A percentile compares a stretch with the other conserved stretches of the same genome.
These are phyloP conservation scores for Halophytophthora polymorphica DNA, from an alignment of 352 stramenopile species.

Conservation along the genomic window DNA sequence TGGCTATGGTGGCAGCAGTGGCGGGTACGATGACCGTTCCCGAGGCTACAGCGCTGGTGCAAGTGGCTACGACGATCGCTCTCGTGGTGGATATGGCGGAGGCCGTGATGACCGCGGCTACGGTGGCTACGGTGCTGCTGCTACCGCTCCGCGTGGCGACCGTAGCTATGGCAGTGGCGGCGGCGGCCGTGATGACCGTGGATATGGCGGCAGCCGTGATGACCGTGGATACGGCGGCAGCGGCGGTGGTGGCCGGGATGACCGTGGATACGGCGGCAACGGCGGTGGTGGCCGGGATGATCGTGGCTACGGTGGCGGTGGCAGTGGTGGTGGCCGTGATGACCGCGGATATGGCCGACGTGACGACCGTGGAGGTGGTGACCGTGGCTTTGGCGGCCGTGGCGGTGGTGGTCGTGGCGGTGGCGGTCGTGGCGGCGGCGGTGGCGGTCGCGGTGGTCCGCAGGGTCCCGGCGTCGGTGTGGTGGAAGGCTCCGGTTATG, in stretches of 20 bases:
- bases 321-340: conserved; percentile 6
- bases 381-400: conserved; percentile 7
- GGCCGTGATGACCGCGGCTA: conserved; percentile 16
- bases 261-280: conserved; percentile 18
- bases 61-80: conserved; percentile 17
- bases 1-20: conserved; percentile 10
- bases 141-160: conserved; percentile 1
- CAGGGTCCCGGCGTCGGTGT: conserved; percentile 31
- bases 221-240: not conserved
- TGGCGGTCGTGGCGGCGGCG: conserved; percentile 14
- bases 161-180: conserved; percentile 9
- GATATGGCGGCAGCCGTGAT: conserved; percentile 14
- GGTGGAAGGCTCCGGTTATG: conserved; percentile 40
- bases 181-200: conserved; percentile 5
- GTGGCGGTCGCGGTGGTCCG: conserved; percentile 19
- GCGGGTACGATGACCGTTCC: conserved; percentile 23
- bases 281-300: conserved; percentile 7
- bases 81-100: conserved; percentile 13
- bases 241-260: conserved; percentile 2
- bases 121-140: conserved; percentile 8
- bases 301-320: conserved; percentile 4
- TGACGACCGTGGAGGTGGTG: conserved; percentile 10
- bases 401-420: conserved; percentile 7
- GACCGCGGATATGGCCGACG: conserved; percentile 13
- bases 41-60: conserved; percentile 17